Evolutionary conservation across 495 filamentous ascomycete species (phyloP).

Genomic region (Tuber borchii): DNA sequence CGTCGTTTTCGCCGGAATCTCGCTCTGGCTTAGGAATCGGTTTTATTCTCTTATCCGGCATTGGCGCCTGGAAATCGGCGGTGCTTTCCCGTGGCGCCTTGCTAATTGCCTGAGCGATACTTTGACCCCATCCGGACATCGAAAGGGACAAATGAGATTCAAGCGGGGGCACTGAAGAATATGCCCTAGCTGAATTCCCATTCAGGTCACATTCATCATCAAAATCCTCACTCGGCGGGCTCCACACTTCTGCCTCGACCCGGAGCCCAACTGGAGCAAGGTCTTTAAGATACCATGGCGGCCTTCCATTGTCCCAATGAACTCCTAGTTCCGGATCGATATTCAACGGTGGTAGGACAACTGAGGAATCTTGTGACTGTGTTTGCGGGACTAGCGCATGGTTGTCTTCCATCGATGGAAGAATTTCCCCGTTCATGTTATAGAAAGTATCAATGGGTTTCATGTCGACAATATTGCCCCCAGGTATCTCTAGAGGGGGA

Average conservation of each 20-base stretch:
- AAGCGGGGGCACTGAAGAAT: neutral
- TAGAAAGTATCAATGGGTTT: neutral
- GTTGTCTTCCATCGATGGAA: neutral
- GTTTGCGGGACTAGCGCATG: neutral
- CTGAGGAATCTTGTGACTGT: neutral
- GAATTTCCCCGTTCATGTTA: neutral
- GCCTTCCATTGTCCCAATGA: constrained; percentile 30
- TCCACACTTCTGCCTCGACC: constrained; percentile 12
- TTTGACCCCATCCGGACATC: neutral
- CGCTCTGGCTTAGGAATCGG: constrained; percentile 7
- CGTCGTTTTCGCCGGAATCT: constrained; percentile 19
- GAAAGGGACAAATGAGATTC: constrained; percentile 1
- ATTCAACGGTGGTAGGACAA: neutral
- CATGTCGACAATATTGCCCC: neutral
- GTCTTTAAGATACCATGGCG: constrained; percentile 76
- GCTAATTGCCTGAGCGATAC: neutral
- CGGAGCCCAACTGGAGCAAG: constrained; percentile 63
- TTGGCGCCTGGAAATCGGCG: neutral
- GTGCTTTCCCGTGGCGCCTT: neutral
- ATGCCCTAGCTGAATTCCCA: neutral
- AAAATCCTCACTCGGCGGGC: constrained; percentile 7
- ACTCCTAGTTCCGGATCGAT: neutral
- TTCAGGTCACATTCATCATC: constrained; percentile 8
- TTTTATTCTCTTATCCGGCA: neutral
- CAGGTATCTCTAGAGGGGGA: neutral